Evolutionary conservation across 257 asterid genomes (phyloP).

Genomic region (Datura wrightii): DNA sequence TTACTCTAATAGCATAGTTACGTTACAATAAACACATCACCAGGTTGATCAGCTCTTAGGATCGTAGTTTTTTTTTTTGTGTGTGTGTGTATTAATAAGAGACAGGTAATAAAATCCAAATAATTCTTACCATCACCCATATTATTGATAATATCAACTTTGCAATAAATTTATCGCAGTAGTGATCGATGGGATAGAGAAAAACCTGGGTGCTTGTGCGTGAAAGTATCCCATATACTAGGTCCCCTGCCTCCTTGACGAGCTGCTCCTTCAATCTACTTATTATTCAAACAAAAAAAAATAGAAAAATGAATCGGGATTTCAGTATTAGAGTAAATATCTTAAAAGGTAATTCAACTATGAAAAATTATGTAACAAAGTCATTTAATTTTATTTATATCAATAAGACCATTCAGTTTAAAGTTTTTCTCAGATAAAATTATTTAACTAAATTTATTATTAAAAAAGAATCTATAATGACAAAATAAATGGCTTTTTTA

Average conservation of each 20-base stretch:
- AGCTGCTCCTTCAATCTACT: conserved; percentile 45
- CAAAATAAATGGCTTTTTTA: too few relatives aligned
- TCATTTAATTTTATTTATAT: too few relatives aligned
- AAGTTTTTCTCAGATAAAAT: too few relatives aligned
- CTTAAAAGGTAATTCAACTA: too few relatives aligned
- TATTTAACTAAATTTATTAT: background rate
- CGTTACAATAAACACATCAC: background rate
- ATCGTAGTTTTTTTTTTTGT: background rate
- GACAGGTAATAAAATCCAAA: too few relatives aligned
- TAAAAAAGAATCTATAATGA: too few relatives aligned
- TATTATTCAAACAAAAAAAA: background rate
- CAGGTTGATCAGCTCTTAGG: background rate
- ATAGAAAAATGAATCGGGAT: background rate
- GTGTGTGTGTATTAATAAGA: too few relatives aligned
- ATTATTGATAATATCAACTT: too few relatives aligned
- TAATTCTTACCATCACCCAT: too few relatives aligned
- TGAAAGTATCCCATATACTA: conserved; percentile 11
- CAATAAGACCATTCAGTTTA: too few relatives aligned
- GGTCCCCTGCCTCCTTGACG: conserved; percentile 45
- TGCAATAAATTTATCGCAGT: background rate
- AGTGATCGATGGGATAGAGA: background rate
- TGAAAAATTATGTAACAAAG: too few relatives aligned
- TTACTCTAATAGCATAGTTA: background rate
- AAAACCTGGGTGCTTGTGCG: conserved; percentile 23
- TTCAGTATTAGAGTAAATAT: too few relatives aligned